Evolutionary conservation across 805 yeast species (phyloP).

Genomic region (Cyberlindnera galapagoensis): DNA sequence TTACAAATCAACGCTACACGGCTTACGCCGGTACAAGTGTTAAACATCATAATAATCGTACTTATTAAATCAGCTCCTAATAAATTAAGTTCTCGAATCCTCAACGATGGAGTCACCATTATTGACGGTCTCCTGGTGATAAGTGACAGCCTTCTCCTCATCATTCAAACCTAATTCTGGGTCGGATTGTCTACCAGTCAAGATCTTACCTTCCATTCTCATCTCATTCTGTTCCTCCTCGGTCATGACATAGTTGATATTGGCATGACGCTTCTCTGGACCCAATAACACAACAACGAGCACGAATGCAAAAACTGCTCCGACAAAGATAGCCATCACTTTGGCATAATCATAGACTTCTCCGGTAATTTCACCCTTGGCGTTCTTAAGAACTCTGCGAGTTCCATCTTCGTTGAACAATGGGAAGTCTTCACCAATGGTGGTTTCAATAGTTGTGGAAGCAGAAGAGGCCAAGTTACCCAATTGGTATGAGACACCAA

Average conservation of each 20-base stretch:
- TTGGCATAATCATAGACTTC: conserved; percentile 44
- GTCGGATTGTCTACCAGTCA: conserved; percentile 15
- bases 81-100: no score
- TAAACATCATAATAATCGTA: no score
- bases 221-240: conserved; percentile 20
- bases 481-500: conserved; percentile 59
- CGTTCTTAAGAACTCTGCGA: no score
- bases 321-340: conserved; percentile 63
- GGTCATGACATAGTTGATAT: conserved; percentile 19
- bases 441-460: conserved; percentile 61
- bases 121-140: conserved; percentile 4
- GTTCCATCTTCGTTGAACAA: conserved; percentile 26
- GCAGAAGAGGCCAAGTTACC: conserved; percentile 67
- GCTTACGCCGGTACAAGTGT: no score
- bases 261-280: conserved; percentile 45
- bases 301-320: conserved; percentile 51
- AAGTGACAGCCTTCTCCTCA: conserved; percentile 9
- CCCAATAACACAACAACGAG: conserved; percentile 47
- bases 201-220: conserved; percentile 20
- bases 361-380: conserved; percentile 15
- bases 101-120: no score
- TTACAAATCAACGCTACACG: no score
- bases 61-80: no score
- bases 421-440: conserved; percentile 53
- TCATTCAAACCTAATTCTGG: conserved; percentile 6